These are phyloP conservation scores for Alternaria tenuissima DNA, from an alignment of 2,329 filamentous ascomycete species.

Conservation along the genomic window DNA sequence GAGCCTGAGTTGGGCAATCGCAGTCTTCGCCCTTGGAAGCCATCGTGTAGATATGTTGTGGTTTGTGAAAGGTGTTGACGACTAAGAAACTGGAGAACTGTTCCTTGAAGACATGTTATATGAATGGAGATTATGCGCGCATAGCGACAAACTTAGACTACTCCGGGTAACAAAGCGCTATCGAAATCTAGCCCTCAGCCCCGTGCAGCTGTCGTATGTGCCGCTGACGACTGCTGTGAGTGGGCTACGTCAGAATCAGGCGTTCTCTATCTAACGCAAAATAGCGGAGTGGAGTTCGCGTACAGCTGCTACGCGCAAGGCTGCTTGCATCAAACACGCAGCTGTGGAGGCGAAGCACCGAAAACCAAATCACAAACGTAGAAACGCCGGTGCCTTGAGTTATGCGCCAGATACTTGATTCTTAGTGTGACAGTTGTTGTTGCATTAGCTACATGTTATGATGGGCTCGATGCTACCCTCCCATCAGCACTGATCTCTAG, in stretches of 20 bases:
- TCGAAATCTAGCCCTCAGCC: no score
- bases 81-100: neutral
- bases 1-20: neutral
- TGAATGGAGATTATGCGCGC: neutral
- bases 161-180: neutral
- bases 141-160: neutral
- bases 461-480: neutral
- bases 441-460: neutral
- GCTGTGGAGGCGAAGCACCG: neutral
- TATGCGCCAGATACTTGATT: neutral
- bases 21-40: neutral
- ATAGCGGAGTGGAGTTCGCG: neutral
- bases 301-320: neutral
- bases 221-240: neutral
- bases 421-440: neutral
- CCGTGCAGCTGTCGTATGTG: no score
- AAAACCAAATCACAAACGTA: neutral
- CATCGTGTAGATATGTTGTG: neutral
- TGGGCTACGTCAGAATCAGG: neutral
- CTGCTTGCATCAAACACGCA: no score
- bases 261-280: constrained; percentile 1
- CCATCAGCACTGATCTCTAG: no score
- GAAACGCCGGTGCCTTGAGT: neutral
- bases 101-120: neutral
- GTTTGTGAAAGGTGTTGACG: neutral